Evolutionary conservation across 2,329 filamentous ascomycete genomes (phyloP), one percentile per base, ranked within the genome.

Genomic region (Polychaeton citri): DNA sequence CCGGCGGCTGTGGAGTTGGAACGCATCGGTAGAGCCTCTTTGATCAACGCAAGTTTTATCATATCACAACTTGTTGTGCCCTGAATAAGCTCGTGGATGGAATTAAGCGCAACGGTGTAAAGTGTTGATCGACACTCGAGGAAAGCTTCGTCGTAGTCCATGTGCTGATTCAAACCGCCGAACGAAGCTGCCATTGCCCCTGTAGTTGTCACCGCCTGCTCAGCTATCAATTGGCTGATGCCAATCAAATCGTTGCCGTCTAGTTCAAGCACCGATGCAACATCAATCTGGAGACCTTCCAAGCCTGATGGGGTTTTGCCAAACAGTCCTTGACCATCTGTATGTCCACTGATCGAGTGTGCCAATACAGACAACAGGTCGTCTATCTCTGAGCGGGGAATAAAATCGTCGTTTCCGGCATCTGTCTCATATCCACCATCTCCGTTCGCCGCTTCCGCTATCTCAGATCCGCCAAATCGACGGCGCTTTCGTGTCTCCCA

Each of bases 221-320:
- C 54, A 32, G 47, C 46, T n/a, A 53, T 42, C 15, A 58, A 37
- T 34, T 59, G 56, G 16, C 54, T 52, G 15, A 57, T 41, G 35
- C 30, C 13, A 10, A n/a, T 19, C 15, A 39, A 12, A 16, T 20
- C 6, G n/a, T 32, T 10, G 15, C 24, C 24, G 15, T 28, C 24
- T 10, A 28, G 24, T 7, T 7, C 12, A 7, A 28, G 24, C 7
- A 28, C 12, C 3, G 24, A 10, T 15, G 7, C 24, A 28, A 28
- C 12, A 7, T 28, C 24, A 3, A 28, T 15, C 4, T 19, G 24
- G 32, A 39, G n/a, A 17, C 7, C 16, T 10, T 8, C 3, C 26
- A 6, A 21, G 24, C 21, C 30, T 12, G 34, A 18, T 6, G 8
- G 9, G 8, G 9, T 7, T 17, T 13, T 8, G 9, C 21, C 32